Evolutionary conservation across 1,284 basidiomycete species (phyloP).

Genomic region (Cystobasidiaceae sp.): DNA sequence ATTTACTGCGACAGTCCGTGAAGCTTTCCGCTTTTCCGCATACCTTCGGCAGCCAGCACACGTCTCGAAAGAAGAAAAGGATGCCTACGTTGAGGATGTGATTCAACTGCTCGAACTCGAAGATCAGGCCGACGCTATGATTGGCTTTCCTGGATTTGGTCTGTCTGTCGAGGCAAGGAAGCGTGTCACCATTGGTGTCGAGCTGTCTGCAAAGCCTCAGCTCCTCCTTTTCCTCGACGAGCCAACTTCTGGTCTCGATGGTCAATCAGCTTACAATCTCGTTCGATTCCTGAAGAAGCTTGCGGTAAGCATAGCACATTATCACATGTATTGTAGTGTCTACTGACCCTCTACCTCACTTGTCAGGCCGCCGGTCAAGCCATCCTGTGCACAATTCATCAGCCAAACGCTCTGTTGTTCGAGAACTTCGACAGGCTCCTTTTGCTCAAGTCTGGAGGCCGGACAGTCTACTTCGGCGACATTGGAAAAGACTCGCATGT

Average conservation of each 20-base stretch:
- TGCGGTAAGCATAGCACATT: too few relatives aligned
- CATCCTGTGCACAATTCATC: conserved; percentile 48
- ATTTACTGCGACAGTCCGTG: conserved; percentile 63
- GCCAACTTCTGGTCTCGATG: conserved; percentile 34
- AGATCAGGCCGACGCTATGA: conserved; percentile 52
- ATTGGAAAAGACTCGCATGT: conserved; percentile 50
- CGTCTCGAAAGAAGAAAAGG: conserved; percentile 52
- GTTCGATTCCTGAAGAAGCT: conserved; percentile 46
- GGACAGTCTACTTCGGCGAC: conserved; percentile 41
- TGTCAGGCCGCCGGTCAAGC: conserved; percentile 43
- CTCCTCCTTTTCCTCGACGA: conserved; percentile 48
- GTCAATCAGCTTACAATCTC: conserved; percentile 42
- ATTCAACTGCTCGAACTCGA: conserved; percentile 53
- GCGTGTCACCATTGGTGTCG: conserved; percentile 58
- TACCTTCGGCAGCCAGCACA: conserved; percentile 55
- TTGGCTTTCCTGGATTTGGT: conserved; percentile 52
- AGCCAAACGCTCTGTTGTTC: conserved; percentile 42
- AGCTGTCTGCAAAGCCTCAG: conserved; percentile 52
- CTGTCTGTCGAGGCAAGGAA: conserved; percentile 55
- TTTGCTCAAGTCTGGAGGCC: conserved; percentile 41
- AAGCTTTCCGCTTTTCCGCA: conserved; percentile 57
- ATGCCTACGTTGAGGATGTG: conserved; percentile 54
- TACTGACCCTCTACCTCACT: too few relatives aligned
- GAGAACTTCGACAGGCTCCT: conserved; percentile 40
- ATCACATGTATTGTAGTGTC: too few relatives aligned